phyloP scores from a whole-genome alignment of 345 rosid species.

The Chamaenerion angustifolium region DNA sequence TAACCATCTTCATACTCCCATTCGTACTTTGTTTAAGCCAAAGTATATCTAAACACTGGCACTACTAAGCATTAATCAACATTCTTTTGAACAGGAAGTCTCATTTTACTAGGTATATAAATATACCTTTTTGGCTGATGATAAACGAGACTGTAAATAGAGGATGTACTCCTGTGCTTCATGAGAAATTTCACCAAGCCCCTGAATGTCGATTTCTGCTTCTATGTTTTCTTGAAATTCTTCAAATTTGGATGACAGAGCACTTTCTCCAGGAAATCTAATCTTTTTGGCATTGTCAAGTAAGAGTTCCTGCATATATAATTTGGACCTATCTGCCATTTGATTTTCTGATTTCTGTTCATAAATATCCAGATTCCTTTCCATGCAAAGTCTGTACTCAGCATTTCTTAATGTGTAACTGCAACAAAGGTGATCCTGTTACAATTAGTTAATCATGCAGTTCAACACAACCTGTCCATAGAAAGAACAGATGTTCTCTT shows the following conservation, averaged over 20 bases:
- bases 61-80: too few relatives aligned
- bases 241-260: constrained; percentile 19
- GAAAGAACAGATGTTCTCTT: not conserved
- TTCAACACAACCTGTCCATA: not conserved
- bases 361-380: constrained; percentile 48
- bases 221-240: constrained; percentile 15
- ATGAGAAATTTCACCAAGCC: constrained; percentile 48
- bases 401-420: constrained; percentile 91
- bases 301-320: constrained; percentile 24
- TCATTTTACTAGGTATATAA: too few relatives aligned
- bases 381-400: constrained; percentile 87
- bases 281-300: constrained; percentile 19
- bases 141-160: constrained; percentile 56
- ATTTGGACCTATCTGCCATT: constrained; percentile 18
- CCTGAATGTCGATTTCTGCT: constrained; percentile 26
- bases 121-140: constrained; percentile 60
- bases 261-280: constrained; percentile 17
- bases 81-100: too few relatives aligned
- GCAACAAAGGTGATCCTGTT: constrained; percentile 10
- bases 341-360: constrained; percentile 32
- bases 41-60: too few relatives aligned
- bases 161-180: constrained; percentile 66
- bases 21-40: too few relatives aligned
- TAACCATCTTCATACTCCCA: too few relatives aligned
- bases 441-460: not conserved